Evolutionary conservation across 768 basidiomycete species (phyloP).

Genomic region (Macrocybe gigantea): DNA sequence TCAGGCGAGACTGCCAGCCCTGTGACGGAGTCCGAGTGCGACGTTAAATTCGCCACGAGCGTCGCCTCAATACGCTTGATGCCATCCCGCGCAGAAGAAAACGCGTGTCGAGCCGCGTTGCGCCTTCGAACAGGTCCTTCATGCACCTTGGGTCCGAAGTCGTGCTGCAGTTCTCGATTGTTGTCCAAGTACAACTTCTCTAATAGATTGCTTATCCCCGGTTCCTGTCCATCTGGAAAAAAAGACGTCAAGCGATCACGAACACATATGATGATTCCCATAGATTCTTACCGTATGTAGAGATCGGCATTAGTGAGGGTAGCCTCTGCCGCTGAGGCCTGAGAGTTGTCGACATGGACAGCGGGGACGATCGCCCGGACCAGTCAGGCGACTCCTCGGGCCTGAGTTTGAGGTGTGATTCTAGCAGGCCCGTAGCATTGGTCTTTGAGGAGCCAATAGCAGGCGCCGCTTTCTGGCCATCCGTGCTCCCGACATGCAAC

Average conservation of each 20-base stretch:
- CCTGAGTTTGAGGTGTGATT: conserved; percentile 65
- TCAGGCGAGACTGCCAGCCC: conserved; percentile 87
- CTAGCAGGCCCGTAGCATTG: conserved; percentile 78
- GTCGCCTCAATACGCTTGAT: conserved; percentile 61
- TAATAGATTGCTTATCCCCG: conserved; percentile 81
- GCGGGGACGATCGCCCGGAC: conserved; percentile 77
- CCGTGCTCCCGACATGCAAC: conserved; percentile 64
- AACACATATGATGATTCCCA: too few species aligned
- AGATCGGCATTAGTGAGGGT: conserved; percentile 54
- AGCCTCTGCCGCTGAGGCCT: conserved; percentile 42
- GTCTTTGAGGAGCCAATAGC: conserved; percentile 83
- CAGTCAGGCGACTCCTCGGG: conserved; percentile 62
- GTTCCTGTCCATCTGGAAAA: conserved; percentile 76
- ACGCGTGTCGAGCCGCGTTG: conserved; percentile 63
- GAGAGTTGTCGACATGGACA: conserved; percentile 52
- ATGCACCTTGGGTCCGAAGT: conserved; percentile 87
- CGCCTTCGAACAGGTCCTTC: conserved; percentile 78
- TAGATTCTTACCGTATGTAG: conserved; percentile 56
- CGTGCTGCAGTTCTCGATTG: conserved; percentile 76
- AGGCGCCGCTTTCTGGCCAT: conserved; percentile 83
- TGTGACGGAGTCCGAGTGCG: conserved; percentile 78
- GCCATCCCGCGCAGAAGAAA: conserved; percentile 56
- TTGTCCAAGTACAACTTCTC: conserved; percentile 89
- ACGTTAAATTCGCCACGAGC: conserved; percentile 78
- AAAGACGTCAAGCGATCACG: background rate